These are phyloP conservation scores for Chrysoporthe cubensis DNA, from an alignment of 2,329 filamentous ascomycete species.

Conservation along the genomic window DNA sequence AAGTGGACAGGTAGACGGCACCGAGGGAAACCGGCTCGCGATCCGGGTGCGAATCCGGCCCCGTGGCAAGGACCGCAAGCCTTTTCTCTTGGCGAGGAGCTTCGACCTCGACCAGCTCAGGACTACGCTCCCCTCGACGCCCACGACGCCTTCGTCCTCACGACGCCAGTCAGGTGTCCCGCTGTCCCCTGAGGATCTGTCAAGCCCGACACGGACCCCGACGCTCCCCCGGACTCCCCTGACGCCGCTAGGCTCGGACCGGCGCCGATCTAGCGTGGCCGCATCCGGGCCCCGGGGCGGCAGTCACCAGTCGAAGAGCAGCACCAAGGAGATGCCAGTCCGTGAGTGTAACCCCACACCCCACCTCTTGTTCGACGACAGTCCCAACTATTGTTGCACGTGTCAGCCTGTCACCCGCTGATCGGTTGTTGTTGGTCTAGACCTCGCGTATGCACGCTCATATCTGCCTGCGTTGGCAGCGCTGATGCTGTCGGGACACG, in stretches of 20 bases:
- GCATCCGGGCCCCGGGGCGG: constrained; percentile 29
- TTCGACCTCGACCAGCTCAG: constrained; percentile 55
- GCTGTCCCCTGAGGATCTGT: constrained; percentile 21
- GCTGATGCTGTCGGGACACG: constrained; percentile 57
- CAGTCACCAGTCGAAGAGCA: constrained; percentile 17
- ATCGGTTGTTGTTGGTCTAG: constrained; percentile 37
- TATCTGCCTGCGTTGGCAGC: constrained; percentile 58
- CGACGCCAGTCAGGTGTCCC: constrained; percentile 21
- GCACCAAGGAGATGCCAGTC: constrained; percentile 46
- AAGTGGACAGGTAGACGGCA: constrained; percentile 26
- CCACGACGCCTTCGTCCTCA: constrained; percentile 27
- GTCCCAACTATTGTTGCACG: no score
- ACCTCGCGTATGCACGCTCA: constrained; percentile 51
- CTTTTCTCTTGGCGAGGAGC: constrained; percentile 53
- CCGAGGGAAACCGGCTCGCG: constrained; percentile 33
- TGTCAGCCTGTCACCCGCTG: background rate
- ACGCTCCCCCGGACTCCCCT: constrained; percentile 19
- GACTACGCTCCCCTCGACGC: constrained; percentile 47
- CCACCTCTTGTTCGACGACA: no score
- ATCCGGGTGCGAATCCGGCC: constrained; percentile 52
- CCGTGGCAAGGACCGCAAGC: constrained; percentile 43
- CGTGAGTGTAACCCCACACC: constrained; percentile 43
- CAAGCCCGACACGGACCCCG: constrained; percentile 17
- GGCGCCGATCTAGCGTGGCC: constrained; percentile 21
- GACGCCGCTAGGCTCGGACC: constrained; percentile 20